Base-by-base conservation (phyloP, 2,329 filamentous ascomycete genomes). In the Colletotrichum costaricense region DNA sequence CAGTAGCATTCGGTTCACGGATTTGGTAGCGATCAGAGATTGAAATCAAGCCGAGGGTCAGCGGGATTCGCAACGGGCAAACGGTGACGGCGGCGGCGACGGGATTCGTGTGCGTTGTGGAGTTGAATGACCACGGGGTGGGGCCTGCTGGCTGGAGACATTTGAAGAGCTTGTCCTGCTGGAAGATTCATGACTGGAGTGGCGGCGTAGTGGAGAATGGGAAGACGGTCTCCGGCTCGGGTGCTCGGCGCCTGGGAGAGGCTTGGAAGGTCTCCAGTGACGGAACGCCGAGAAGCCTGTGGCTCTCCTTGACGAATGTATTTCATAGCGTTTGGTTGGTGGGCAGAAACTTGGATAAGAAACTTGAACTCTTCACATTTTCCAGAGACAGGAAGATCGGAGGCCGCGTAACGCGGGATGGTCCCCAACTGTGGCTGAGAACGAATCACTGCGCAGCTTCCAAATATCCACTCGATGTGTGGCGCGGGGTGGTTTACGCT, bases 361-460 rank as follows among this genome's bases (percentile, higher is more conserved):
- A 42, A 42, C 14, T 42, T 42, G 38, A 19, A 42, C 38, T 42
- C 16, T 2, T 5, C 5, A 7, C 26, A 26, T 5, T 16, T 19
- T 42, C 38, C 19, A 1, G 19, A 8, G 0, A 42, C 22, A 22
- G 24, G 14, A 30, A 42, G 22, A 56, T 68, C 24, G 60, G 60
- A 64, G 70, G 71, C 67, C 67, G 67, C 67, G 71, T 70, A 71
- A 71, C 60, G 55, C 49, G 71, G 42, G n/a, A 16, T 49, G 62
- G 38, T 16, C 14, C 38, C 42, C 19, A 11, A 4, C 6, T 66
- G 67, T 66, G 57, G 67, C 71, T 73, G 59, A 22, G 28, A 57
- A 12, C 62, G 28, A 64, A 64, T 64, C 55, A 55, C 24, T 22
- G 33, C 26, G 16, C 56, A 16, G 19, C 0, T 16, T 59, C 5